Evolutionary conservation across 139 green algal species (phyloP).

Genomic region (Closterium sp.): DNA sequence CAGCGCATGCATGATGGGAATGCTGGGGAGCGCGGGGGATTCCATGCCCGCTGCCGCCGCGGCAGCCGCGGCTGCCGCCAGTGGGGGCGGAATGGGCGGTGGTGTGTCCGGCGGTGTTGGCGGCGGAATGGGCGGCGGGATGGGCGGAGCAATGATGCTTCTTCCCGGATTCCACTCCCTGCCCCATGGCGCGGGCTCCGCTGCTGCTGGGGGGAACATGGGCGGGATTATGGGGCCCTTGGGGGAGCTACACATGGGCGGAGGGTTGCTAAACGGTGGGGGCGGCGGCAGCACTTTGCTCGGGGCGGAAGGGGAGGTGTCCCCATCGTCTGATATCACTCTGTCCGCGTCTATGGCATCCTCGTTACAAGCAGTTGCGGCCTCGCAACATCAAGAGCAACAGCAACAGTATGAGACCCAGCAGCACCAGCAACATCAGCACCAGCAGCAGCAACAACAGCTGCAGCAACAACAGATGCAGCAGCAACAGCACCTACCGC

Average conservation of each 20-base stretch:
- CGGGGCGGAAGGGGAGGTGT: background rate
- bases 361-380: conserved; percentile 1
- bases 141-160: background rate
- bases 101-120: background rate
- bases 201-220: background rate
- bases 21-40: background rate
- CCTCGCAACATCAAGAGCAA: background rate
- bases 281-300: background rate
- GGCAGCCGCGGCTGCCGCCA: background rate
- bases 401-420: background rate
- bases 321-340: background rate
- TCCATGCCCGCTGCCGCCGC: background rate
- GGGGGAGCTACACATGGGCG: background rate
- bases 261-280: background rate
- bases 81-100: background rate
- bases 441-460: conserved; percentile 3
- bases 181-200: background rate
- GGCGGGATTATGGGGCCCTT: background rate
- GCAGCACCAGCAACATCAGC: background rate
- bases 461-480: no score
- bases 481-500: background rate
- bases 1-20: background rate
- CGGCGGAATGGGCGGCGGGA: background rate
- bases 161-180: background rate
- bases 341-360: background rate